phyloP scores from a whole-genome alignment of 2,329 filamentous ascomycete genomes.

The Paracoccidioides lutzii region DNA sequence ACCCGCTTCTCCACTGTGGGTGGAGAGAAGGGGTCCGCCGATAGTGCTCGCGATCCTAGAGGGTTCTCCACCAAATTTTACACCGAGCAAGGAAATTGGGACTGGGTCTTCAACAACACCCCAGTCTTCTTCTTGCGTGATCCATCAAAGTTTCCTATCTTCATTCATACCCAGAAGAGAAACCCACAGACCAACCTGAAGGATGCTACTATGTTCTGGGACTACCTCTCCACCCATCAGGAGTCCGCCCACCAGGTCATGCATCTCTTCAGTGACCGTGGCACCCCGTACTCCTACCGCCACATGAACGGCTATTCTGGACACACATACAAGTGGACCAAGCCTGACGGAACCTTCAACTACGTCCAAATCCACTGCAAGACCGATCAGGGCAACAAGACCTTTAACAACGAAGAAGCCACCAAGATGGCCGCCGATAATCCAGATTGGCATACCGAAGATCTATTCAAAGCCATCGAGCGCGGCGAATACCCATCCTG shows the following conservation, averaged over 20 bases:
- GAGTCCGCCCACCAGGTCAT: constrained; percentile 53
- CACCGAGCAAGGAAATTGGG: constrained; percentile 62
- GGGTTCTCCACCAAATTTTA: constrained; percentile 64
- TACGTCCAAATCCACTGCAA: constrained; percentile 55
- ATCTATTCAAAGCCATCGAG: constrained; percentile 52
- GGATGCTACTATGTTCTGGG: constrained; percentile 60
- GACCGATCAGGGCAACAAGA: constrained; percentile 50
- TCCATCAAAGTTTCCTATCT: constrained; percentile 58
- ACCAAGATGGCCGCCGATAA: constrained; percentile 41
- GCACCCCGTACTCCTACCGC: constrained; percentile 52
- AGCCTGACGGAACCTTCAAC: constrained; percentile 51
- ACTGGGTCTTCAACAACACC: constrained; percentile 45
- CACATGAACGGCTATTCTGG: constrained; percentile 57
- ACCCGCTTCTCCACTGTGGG: constrained; percentile 65
- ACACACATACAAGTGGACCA: constrained; percentile 55
- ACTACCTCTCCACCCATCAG: constrained; percentile 47
- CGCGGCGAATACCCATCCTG: constrained; percentile 49
- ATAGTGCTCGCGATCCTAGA: constrained; percentile 58
- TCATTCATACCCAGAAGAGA: constrained; percentile 66
- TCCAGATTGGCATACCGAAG: constrained; percentile 51
- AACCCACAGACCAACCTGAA: constrained; percentile 57
- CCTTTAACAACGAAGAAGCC: constrained; percentile 46
- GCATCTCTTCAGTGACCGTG: constrained; percentile 53
- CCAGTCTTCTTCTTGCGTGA: constrained; percentile 66
- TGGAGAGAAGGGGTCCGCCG: constrained; percentile 58